Evolutionary conservation across 2,329 filamentous ascomycete species (phyloP).

Genomic region (Pseudonectria foliicola): DNA sequence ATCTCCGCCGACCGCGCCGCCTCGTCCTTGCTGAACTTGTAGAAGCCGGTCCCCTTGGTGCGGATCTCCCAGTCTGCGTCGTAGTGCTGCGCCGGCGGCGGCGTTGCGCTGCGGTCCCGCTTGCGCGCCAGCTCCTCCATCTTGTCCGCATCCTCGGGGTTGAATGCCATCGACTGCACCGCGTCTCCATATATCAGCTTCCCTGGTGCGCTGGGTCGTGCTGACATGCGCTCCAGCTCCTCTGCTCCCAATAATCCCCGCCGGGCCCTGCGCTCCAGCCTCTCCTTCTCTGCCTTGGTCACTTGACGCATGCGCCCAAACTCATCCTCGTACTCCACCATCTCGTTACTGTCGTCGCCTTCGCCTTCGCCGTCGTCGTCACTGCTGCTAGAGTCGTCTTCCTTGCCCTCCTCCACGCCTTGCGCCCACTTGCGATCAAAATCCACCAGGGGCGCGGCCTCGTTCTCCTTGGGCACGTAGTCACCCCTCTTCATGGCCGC

Average conservation of each 20-base stretch:
- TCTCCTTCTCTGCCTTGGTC: conserved; percentile 60
- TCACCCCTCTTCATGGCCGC: conserved; percentile 87
- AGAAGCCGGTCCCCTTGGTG: conserved; percentile 86
- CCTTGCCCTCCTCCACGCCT: conserved; percentile 40
- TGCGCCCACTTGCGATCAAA: conserved; percentile 97
- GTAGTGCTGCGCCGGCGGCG: conserved; percentile 76
- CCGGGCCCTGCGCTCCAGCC: conserved; percentile 47
- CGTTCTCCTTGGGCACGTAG: conserved; percentile 60
- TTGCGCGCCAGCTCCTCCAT: conserved; percentile 76
- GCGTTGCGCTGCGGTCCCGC: conserved; percentile 72
- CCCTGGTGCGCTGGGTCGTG: conserved; percentile 56
- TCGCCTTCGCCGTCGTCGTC: conserved; percentile 33
- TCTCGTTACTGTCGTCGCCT: conserved; percentile 44
- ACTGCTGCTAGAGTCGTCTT: conserved; percentile 50
- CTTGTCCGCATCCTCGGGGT: conserved; percentile 60
- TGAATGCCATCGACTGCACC: conserved; percentile 78
- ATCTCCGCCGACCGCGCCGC: conserved; percentile 63
- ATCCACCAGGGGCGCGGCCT: conserved; percentile 68
- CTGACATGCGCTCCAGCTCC: conserved; percentile 62
- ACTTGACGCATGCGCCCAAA: conserved; percentile 77
- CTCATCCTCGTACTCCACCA: conserved; percentile 87
- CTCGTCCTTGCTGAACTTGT: conserved; percentile 75
- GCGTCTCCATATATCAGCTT: conserved; percentile 79
- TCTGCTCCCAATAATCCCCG: conserved; percentile 48
- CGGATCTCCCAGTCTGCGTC: conserved; percentile 77